A percentile compares a stretch with the other conserved stretches of the same genome.
Conservation (phyloP, 306 rosid genomes). For the Begonia loranthoides region DNA sequence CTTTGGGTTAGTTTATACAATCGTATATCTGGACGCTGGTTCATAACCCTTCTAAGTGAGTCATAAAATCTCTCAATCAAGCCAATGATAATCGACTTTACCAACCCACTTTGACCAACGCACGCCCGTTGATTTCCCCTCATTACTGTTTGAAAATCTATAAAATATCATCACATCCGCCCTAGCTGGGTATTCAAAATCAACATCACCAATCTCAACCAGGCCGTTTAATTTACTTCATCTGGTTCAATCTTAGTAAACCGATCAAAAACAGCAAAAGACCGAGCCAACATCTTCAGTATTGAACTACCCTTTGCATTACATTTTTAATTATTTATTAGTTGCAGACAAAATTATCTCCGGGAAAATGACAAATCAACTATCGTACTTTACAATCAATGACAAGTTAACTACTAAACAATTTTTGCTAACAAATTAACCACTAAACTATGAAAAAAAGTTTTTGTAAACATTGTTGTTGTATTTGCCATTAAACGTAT, state of each 20-base stretch:
- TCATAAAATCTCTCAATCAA: slow-evolving; percentile 44
- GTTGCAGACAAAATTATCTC: too few relatives aligned
- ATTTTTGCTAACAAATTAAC: too few relatives aligned
- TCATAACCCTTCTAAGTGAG: slow-evolving; percentile 23
- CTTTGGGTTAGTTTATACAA: slow-evolving; percentile 35
- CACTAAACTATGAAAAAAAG: too few relatives aligned
- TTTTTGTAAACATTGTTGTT: too few relatives aligned
- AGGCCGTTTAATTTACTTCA: slow-evolving; percentile 11
- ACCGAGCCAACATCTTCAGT: not conserved
- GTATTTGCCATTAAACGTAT: too few relatives aligned
- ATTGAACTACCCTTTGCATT: too few relatives aligned
- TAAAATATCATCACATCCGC: slow-evolving; percentile 25
- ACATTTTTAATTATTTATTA: too few relatives aligned
- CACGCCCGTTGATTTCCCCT: slow-evolving; percentile 37
- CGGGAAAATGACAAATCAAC: too few relatives aligned
- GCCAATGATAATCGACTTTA: slow-evolving; percentile 38
- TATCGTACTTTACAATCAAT: too few relatives aligned
- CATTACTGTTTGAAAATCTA: slow-evolving; percentile 18
- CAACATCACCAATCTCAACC: slow-evolving; percentile 18
- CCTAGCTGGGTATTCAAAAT: slow-evolving; percentile 35
- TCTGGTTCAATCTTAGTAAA: not conserved
- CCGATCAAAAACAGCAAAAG: not conserved
- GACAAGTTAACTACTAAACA: too few relatives aligned
- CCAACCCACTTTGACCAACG: slow-evolving; percentile 40
- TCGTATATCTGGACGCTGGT: slow-evolving; percentile 17